phyloP scores from a whole-genome alignment of 2,329 filamentous ascomycete genomes.

The Parasarocladium wereldwijsianum region DNA sequence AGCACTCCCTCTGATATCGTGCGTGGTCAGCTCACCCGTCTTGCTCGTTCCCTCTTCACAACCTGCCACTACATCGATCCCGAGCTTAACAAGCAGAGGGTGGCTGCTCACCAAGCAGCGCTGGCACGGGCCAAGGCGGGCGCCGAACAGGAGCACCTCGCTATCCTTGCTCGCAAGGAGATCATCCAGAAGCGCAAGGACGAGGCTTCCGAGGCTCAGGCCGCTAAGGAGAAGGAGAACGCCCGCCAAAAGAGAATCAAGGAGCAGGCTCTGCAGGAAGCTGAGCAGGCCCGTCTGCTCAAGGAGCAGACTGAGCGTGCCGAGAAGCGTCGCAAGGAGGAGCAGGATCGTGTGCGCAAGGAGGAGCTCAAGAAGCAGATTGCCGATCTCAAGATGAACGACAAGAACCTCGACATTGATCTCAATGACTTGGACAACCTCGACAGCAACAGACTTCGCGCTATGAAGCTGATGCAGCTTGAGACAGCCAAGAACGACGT shows the following conservation, averaged over 20 bases:
- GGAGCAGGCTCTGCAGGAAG: conserved; percentile 77
- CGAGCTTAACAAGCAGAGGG: conserved; percentile 66
- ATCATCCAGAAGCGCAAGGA: conserved; percentile 96
- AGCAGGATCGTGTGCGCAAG: conserved; percentile 79
- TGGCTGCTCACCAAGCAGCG: conserved; percentile 65
- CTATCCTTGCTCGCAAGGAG: conserved; percentile 72
- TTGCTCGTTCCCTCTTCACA: conserved; percentile 81
- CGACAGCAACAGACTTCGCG: conserved; percentile 79
- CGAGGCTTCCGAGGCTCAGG: conserved; percentile 75
- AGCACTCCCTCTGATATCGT: conserved; percentile 97
- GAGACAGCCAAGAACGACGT: conserved; percentile 98
- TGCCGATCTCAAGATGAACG: conserved; percentile 77
- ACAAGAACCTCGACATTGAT: conserved; percentile 63
- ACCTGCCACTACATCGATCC: conserved; percentile 95
- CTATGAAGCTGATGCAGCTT: conserved; percentile 87
- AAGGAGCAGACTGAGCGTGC: conserved; percentile 89
- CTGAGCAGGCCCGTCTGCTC: conserved; percentile 76
- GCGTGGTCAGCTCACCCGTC: conserved; percentile 79
- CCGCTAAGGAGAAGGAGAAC: conserved; percentile 83
- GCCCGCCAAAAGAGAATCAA: conserved; percentile 75
- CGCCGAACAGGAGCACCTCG: conserved; percentile 80
- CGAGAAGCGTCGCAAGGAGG: conserved; percentile 68
- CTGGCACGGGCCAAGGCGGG: conserved; percentile 72
- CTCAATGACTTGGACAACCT: conserved; percentile 71
- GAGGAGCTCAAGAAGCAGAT: conserved; percentile 89